These are phyloP conservation scores for Yamadazyma pseudoaaseri DNA, from an alignment of 1,139 yeast species.

Conservation along the genomic window DNA sequence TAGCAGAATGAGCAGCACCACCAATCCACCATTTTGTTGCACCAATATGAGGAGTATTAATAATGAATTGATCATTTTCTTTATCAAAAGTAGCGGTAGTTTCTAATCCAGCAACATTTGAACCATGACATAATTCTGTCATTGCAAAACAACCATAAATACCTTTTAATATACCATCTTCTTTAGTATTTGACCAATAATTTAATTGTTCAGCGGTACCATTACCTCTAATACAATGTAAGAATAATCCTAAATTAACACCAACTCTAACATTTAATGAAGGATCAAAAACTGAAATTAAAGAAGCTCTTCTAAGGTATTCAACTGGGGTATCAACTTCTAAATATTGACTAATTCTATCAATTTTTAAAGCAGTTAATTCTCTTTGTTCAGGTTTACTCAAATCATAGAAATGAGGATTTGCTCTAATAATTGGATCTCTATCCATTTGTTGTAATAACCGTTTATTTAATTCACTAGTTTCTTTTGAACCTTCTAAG, in stretches of 20 bases:
- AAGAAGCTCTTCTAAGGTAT: constrained; percentile 38
- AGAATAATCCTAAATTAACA: constrained; percentile 50
- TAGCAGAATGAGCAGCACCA: constrained; percentile 93
- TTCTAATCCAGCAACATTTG: constrained; percentile 88
- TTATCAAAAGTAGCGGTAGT: constrained; percentile 85
- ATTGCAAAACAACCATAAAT: constrained; percentile 90
- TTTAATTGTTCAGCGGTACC: constrained; percentile 54
- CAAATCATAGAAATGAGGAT: constrained; percentile 38
- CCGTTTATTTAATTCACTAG: constrained; percentile 30
- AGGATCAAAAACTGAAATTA: constrained; percentile 49
- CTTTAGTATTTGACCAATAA: constrained; percentile 76
- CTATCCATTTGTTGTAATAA: constrained; percentile 48
- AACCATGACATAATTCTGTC: constrained; percentile 95
- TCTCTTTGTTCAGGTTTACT: constrained; percentile 43
- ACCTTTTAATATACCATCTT: constrained; percentile 61
- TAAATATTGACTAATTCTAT: constrained; percentile 42
- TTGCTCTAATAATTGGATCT: constrained; percentile 44
- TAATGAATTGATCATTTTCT: constrained; percentile 61
- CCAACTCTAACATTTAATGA: constrained; percentile 50
- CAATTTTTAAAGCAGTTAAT: constrained; percentile 43
- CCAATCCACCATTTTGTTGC: constrained; percentile 99
- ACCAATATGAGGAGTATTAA: constrained; percentile 85
- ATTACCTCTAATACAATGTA: constrained; percentile 48
- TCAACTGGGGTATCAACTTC: constrained; percentile 38
- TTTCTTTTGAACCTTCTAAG: constrained; percentile 42